Evolutionary conservation across 2,329 filamentous ascomycete genomes (phyloP), one percentile per base, ranked within the genome.

Genomic region (Ploettnerulaceae sp.): DNA sequence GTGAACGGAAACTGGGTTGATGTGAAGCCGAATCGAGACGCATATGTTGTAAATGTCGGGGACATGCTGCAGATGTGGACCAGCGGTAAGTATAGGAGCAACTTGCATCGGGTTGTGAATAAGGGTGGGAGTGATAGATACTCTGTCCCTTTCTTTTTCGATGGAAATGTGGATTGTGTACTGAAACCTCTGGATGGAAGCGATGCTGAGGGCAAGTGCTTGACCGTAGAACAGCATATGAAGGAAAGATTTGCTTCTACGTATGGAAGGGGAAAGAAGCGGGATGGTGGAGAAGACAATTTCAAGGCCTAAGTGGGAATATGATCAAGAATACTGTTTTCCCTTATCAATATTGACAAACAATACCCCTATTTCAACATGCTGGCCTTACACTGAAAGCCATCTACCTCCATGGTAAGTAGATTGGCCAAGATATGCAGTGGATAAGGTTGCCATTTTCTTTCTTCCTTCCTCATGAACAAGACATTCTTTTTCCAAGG

Each of bases 51-150:
- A 39, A 77, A 75, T 55, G 55, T 74, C 12, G 72, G 73, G 18
- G 71, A 76, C 53, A 65, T 75, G 58, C 65, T 76, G 49, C 57
- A 63, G 38, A 61, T 66, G 41, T 74, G 73, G 71, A 77, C 74
- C 12, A 68, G 69, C 29, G 69, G 71, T 22, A 59, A 64, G 47
- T 79, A 77, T 64, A 71, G 69, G 58, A 72, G 69, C 56, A 75
- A 68, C 47, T 56, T 74, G 3, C 76, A 79, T 59, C 64, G 75
- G 4, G 76, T 79, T 25, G 69, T 79, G 51, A 77, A 77, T 63
- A 67, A 64, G 44, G 67, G 67, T 9, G 67, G 66, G 2, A 63
- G 58, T 7, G 71, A 77, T 56, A 65, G 76, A 21, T 79, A 77
- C 58, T 74, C 69, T 1, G 66, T 78, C 12, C 73, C 75, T 0